These are phyloP conservation scores for Heterobasidion irregulare DNA, from an alignment of 1,284 basidiomycete genomes.

Conservation along the genomic window DNA sequence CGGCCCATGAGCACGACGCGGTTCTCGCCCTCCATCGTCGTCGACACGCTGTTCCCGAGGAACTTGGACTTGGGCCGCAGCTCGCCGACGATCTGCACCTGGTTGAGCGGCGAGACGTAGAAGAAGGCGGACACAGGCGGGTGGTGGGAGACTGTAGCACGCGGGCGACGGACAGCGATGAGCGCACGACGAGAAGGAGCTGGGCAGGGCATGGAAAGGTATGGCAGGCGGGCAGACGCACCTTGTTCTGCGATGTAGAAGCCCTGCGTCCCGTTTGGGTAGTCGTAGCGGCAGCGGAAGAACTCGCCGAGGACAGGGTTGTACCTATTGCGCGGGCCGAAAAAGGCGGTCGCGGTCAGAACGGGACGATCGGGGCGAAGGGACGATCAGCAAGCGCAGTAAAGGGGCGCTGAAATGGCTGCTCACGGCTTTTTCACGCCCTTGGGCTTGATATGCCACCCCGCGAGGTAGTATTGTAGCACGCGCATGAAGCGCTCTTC, in stretches of 20 bases:
- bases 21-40: slow-evolving; percentile 95
- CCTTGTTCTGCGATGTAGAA: slow-evolving; percentile 99
- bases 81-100: slow-evolving; percentile 81
- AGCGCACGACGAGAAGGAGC: neutral
- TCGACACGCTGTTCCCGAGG: slow-evolving; percentile 93
- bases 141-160: slow-evolving; percentile 74
- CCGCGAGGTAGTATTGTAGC: slow-evolving; percentile 93
- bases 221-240: slow-evolving; percentile 14
- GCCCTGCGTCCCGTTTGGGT: slow-evolving; percentile 84
- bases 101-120: slow-evolving; percentile 92
- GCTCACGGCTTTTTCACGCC: slow-evolving; percentile 98
- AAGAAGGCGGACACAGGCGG: slow-evolving; percentile 96
- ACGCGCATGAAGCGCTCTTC: slow-evolving; percentile 91
- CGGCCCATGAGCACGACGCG: slow-evolving; percentile 74
- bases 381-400: neutral
- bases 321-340: slow-evolving; percentile 48
- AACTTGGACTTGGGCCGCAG: slow-evolving; percentile 95
- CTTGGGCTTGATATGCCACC: slow-evolving; percentile 99
- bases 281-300: slow-evolving; percentile 94
- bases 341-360: slow-evolving; percentile 6
- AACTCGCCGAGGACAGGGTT: slow-evolving; percentile 98
- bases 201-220: neutral
- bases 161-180: slow-evolving; percentile 1
- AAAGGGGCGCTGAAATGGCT: neutral
- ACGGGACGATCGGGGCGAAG: slow-evolving; percentile 7